Evolutionary conservation across 2,329 filamentous ascomycete genomes (phyloP), one percentile per base, ranked within the genome.

Genomic region (Fusarium pilosicola): DNA sequence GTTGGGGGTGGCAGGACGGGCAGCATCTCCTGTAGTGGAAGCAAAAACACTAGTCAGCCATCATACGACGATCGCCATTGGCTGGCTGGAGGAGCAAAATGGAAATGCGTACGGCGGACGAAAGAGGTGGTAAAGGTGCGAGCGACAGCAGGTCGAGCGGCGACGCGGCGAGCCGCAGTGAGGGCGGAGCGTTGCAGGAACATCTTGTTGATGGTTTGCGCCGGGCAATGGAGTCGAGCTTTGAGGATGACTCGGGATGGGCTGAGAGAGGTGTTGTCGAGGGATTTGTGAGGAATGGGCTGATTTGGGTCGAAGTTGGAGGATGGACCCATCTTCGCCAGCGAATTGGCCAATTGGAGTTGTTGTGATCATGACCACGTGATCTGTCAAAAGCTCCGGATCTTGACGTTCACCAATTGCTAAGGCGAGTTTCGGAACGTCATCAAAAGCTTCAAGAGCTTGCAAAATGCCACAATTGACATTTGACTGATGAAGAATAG

Each of bases 151-250:
- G 89, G 88, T 62, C 79, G 84, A 80, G 86, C 86, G 70, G 86
- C 89, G 70, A 80, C 83, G 76, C 90, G 88, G 82, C 90, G 90
- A 80, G 89, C 89, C 81, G 86, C 88, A 77, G 87, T 84, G 76
- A 89, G 80, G 81, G 87, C 89, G 80, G 90, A 86, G 81, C 90
- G 90, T 86, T 90, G 88, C 81, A 92, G 81, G 78, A 91, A 90
- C 90, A 92, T 81, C 82, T 79, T 74, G 65, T 68, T 65, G 54
- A 73, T 68, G 67, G 69, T 68, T 71, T 76, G 75, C 69, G 76
- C 70, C 71, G 63, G 52, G 66, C 66, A 72, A 76, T 75, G 68
- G 65, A 66, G 68, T 67, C 70, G 69, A 73, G 71, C 67, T 74
- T 68, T 62, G 65, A 51, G 65, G 71, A 68, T 74, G 75, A 66